Evolutionary conservation across 306 rosid species (phyloP).

Genomic region (Spatholobus suberectus): DNA sequence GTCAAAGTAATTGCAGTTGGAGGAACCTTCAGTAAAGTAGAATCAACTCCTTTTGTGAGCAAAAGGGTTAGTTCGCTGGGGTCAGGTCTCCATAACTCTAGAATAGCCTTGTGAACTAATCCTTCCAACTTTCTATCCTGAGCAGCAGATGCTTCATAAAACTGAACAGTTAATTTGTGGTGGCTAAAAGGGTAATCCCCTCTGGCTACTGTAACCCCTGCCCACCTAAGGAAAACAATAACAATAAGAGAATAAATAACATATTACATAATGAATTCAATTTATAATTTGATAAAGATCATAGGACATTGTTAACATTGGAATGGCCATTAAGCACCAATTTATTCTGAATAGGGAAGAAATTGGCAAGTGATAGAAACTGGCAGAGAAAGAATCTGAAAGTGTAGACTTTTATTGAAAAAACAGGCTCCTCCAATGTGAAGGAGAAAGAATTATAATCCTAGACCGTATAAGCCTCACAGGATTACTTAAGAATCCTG

Average conservation of each 20-base stretch:
- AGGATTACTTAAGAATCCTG: not conserved
- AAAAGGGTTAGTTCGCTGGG: constrained; percentile 93
- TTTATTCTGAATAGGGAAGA: not conserved
- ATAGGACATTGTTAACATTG: constrained; percentile 14
- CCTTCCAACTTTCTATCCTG: constrained; percentile 99
- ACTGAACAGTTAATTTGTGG: constrained; percentile 97
- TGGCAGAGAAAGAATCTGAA: not conserved
- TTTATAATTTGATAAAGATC: constrained; percentile 16
- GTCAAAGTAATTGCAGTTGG: constrained; percentile 94
- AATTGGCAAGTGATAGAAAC: not conserved
- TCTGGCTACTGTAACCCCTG: constrained; percentile 91
- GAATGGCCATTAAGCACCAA: constrained; percentile 11
- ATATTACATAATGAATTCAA: constrained; percentile 16
- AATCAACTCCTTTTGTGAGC: constrained; percentile 88
- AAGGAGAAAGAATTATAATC: not conserved
- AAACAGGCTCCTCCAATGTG: not conserved
- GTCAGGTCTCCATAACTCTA: constrained; percentile 98
- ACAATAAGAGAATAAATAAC: constrained; percentile 30
- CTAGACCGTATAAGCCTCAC: not conserved
- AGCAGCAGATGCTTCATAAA: constrained; percentile 97
- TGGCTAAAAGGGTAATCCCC: constrained; percentile 99
- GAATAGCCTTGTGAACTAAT: constrained; percentile 96
- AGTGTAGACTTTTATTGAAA: not conserved
- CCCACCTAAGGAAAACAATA: constrained; percentile 74
- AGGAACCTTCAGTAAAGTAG: constrained; percentile 93